Evolutionary conservation across 2,329 filamentous ascomycete species (phyloP), one percentile per base, ranked within the genome.

Genomic region (Dactylellina cionopaga): DNA sequence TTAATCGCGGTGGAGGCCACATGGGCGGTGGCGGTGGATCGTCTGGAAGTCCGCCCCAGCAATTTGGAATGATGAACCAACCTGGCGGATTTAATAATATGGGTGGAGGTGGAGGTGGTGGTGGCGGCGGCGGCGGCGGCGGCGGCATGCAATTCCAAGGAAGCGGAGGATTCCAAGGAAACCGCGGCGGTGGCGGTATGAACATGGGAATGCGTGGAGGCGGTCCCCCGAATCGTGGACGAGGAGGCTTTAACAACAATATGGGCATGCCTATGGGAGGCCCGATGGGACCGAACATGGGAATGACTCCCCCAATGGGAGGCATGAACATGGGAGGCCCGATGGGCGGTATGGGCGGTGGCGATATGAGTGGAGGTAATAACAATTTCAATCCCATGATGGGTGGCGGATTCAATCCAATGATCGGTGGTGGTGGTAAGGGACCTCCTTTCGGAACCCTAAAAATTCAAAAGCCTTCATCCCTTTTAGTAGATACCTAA

Each of bases 201-300:
- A 84, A 79, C 44, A 80, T 79, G 5, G 83, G 77, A 78, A 72
- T 82, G 79, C 55, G 84, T 80, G 84, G 84, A 71, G 79, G 86
- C 78, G 84, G 86, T 37, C 81, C 83, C 11, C 88, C 88, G 84
- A 83, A 85, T 54, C 84, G 86, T 74, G 86, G 84, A 63, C 85
- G 84, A 81, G 85, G 81, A 78, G 85, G 82, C 55, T 84, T 84
- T 70, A 78, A 74, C 76, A 81, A 80, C 22, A 80, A 79, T 41
- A 83, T 85, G 82, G 81, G 79, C 77, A 79, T 56, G 74, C 79
- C 79, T 2, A 82, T 84, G 82, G 85, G 82, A 41, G 83, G 82
- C n/a, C n/a, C n/a, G 49, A 87, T 90, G 86, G 85, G 83, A 15
- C 84, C 83, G 7, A 84, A 85, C 81, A 84, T 83, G 81, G 77